Percentiles rank a stretch among this genome's conserved stretches.
Evolutionary conservation across 2,329 filamentous ascomycete genomes (phyloP).

Genomic region (Chrysoporthe austroafricana): DNA sequence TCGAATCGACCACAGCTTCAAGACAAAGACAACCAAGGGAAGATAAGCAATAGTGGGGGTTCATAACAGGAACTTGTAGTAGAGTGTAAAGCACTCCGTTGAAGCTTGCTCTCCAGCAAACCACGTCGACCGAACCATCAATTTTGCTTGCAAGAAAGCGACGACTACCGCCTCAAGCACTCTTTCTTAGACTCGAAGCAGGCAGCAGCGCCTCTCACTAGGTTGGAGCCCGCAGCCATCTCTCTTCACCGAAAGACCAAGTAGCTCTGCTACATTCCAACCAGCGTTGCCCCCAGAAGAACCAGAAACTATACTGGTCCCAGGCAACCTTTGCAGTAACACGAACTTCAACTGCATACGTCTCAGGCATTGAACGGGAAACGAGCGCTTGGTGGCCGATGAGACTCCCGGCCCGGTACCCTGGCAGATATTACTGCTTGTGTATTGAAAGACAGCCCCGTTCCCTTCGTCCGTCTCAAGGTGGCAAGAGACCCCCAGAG

Average conservation of each 20-base stretch:
- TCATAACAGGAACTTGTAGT: neutral
- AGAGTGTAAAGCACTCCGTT: neutral
- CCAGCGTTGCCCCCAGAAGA: neutral
- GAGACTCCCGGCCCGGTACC: neutral
- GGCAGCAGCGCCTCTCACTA: neutral
- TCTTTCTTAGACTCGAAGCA: neutral
- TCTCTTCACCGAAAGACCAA: neutral
- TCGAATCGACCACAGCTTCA: neutral
- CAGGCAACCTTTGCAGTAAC: too few relatives aligned
- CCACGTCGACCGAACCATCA: neutral
- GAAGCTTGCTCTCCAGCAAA: neutral
- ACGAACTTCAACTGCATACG: too few relatives aligned
- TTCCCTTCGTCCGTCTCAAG: neutral
- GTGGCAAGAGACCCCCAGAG: neutral
- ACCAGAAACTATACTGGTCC: neutral
- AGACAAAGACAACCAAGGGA: constrained; percentile 6
- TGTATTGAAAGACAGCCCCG: neutral
- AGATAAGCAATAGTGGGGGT: neutral
- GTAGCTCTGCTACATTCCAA: neutral
- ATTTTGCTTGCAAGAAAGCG: neutral
- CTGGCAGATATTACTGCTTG: neutral
- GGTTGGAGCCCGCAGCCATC: neutral
- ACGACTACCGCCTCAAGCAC: neutral
- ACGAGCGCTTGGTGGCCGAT: neutral
- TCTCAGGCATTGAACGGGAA: neutral